These are phyloP conservation scores for Aspergillus pseudonomiae DNA, from an alignment of 2,329 filamentous ascomycete genomes.

Conservation along the genomic window DNA sequence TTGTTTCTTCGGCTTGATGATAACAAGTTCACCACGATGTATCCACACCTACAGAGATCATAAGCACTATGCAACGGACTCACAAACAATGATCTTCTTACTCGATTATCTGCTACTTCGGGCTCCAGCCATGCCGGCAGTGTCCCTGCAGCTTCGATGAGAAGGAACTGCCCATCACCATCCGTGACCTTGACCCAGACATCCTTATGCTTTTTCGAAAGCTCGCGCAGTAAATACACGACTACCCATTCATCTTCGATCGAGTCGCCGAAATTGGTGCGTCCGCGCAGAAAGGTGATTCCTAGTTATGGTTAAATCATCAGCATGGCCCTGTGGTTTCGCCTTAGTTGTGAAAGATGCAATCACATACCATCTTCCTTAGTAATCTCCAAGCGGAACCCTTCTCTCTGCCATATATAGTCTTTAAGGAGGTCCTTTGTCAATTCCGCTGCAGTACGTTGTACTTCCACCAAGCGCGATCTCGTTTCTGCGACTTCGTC, in stretches of 20 bases:
- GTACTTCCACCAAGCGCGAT: conserved; percentile 69
- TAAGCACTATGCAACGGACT: neutral
- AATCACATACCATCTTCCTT: conserved; percentile 61
- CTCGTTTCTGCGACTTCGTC: conserved; percentile 57
- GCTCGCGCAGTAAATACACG: conserved; percentile 81
- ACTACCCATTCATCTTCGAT: conserved; percentile 98
- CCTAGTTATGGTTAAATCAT: conserved; percentile 33
- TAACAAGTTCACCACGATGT: conserved; percentile 70
- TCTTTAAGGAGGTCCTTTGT: conserved; percentile 68
- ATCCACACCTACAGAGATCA: conserved; percentile 70
- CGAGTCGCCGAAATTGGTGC: conserved; percentile 88
- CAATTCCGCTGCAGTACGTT: conserved; percentile 69
- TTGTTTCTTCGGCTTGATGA: conserved; percentile 65
- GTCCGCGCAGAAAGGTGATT: conserved; percentile 67
- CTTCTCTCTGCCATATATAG: conserved; percentile 94
- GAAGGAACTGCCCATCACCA: conserved; percentile 90
- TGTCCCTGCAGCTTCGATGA: conserved; percentile 88
- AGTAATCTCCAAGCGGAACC: conserved; percentile 68
- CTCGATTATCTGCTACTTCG: conserved; percentile 81
- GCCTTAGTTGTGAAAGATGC: conserved; percentile 3
- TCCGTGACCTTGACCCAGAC: conserved; percentile 85
- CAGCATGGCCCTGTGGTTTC: neutral
- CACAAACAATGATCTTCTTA: conserved; percentile 24
- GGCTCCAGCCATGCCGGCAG: conserved; percentile 90
- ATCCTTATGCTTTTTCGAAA: conserved; percentile 71